Conservation (phyloP, 2,329 filamentous ascomycete species). For the Claviceps africana region DNA sequence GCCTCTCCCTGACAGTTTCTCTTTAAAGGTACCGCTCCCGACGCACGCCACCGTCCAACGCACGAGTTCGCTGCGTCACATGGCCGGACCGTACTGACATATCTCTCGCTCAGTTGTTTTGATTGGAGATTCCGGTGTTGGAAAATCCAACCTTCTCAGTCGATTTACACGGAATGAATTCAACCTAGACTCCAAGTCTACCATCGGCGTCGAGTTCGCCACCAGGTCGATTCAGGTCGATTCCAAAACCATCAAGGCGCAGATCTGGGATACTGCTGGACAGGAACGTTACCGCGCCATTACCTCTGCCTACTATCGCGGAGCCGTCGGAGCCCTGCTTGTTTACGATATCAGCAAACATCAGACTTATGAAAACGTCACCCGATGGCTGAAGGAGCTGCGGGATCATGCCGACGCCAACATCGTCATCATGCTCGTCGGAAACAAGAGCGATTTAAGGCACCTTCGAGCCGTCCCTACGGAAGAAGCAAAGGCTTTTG, state of each 20-base stretch:
- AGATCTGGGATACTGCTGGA: slow-evolving; percentile 99
- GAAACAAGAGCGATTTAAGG: slow-evolving; percentile 99
- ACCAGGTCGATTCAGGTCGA: slow-evolving; percentile 98
- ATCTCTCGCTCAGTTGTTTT: slow-evolving; percentile 58
- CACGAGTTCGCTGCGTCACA: not conserved
- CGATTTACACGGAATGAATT: slow-evolving; percentile 99
- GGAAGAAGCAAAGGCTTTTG: slow-evolving; percentile 95
- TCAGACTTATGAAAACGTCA: slow-evolving; percentile 98
- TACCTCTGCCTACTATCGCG: slow-evolving; percentile 97
- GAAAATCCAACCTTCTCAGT: slow-evolving; percentile 99
- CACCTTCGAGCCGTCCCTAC: slow-evolving; percentile 94
- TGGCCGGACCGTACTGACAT: slow-evolving; percentile 17
- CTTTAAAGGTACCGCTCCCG: slow-evolving; percentile 69
- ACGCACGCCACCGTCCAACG: slow-evolving; percentile 8
- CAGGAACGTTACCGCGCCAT: slow-evolving; percentile 99
- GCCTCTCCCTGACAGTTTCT: slow-evolving; percentile 55
- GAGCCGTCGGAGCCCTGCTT: slow-evolving; percentile 89
- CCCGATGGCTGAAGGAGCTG: slow-evolving; percentile 96
- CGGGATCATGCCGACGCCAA: slow-evolving; percentile 96
- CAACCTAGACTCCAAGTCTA: slow-evolving; percentile 99
- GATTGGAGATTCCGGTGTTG: slow-evolving; percentile 97
- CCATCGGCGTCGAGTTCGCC: slow-evolving; percentile 98
- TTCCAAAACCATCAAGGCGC: slow-evolving; percentile 98
- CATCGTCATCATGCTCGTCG: slow-evolving; percentile 98
- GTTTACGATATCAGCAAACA: slow-evolving; percentile 99